Evolutionary conservation across 257 asterid species (phyloP), one percentile per base, ranked within the genome.

Genomic region (Ilex asprella): DNA sequence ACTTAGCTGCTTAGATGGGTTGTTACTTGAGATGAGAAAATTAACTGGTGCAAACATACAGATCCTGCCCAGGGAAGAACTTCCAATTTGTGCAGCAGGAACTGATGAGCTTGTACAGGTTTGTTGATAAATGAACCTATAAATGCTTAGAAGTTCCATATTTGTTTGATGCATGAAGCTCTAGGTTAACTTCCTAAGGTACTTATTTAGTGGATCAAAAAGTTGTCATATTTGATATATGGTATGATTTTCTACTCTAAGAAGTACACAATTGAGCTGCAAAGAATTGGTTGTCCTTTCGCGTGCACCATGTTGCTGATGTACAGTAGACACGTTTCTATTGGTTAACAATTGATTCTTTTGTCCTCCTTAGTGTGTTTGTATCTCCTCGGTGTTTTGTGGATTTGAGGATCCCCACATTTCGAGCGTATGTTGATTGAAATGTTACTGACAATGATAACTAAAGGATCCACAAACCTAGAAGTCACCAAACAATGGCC

Each of bases 81-180:
- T 80, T 63, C 95, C 95, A 8, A 70, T 44, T 2, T 86, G 91
- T 70, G 60, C 86, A 31, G 74, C 93, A 53, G 86, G 73, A 58
- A 65, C 70, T 16, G 82, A 83, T 67, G 96, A 85, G 75, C 81
- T 92, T 72, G 64, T 92, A 50, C 95, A 89, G 94, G 96, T 92
- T 58, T 70, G 82, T 66, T 39, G 55, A 9, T 53, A 53, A 16
- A n/a, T 53, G 41, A 35, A 35, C 41, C 41, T 35, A 35, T 35
- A 35, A 35, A 3, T 35, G 41, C 7, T 35, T 3, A 35, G 41
- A 35, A 35, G 7, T 3, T 14, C 30, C 3, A 53, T 16, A 21
- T 3, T 53, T 53, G 15, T 53, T 53, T 53, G 21, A 53, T 53
- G 30, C 7, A 53, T 53, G 29, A 27, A 16, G 2, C 7, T 14